Base-by-base conservation (phyloP, 371 early-diverging fungal genomes). In the Rhizopus microsporus region DNA sequence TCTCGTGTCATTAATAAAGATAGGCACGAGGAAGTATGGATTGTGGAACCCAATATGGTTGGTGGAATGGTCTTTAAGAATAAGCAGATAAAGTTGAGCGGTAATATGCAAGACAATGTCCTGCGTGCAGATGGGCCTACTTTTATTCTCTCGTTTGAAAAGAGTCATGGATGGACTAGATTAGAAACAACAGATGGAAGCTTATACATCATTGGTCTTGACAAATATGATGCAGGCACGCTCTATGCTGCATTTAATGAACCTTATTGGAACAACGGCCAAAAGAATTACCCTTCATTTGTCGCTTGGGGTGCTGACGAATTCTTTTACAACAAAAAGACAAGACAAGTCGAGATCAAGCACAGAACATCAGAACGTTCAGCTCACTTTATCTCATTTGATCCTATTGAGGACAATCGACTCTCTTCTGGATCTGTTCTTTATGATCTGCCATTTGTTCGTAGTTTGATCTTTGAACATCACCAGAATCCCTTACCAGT, bases 41-140 rank as follows among this genome's bases (percentile, higher is more conserved):
- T 91, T 46, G 72, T 87, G 0, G 85, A 85, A 44, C 75, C 81
- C 33, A 85, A 88, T 32, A 52, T 65, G 12, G 60, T 77, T 5
- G 84, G 85, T 2, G 71, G 74, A 31, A 78, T 88, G 64, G 83
- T 88, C 23, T 87, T 89, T 51, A 71, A 77, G 15, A 84, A 86
- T 50, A 54, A 74, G 44, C 73, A 68, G 38, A 38, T 86, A 45
- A 50, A 68, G 16, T 17, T 77, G 4, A 58, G 54, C 57, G 72
- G 82, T 60, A 63, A 74, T 53, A 67, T 76, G 78, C 75, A 69
- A 42, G 69, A 78, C 31, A 56, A 54, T 39, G 62, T 71, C 7
- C 49, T 68, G 7, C 59, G 68, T 54, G 52, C 63, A 7, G 71
- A 77, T 31, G 78, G 71, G 0, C 63, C 65, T 31, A 65, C 65